A percentile compares a stretch with the other conserved stretches of the same genome.
Conservation (phyloP, 164 flowering plant genomes). For the Euptelea pleiosperma region DNA sequence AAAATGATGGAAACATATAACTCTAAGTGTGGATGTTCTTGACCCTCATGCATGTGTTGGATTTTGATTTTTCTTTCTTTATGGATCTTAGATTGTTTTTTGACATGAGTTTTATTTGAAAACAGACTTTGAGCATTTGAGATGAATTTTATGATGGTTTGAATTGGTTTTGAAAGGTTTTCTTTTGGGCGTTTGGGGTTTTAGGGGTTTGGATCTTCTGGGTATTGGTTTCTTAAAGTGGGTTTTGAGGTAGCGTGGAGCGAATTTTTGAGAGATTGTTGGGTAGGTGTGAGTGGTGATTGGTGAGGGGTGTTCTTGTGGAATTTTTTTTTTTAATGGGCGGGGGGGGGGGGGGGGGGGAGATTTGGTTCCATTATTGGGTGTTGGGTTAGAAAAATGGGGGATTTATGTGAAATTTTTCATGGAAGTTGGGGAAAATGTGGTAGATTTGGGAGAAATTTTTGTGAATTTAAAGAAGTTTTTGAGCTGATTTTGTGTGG, state of each 20-base stretch:
- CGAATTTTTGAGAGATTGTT: not conserved
- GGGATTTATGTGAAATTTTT: not conserved
- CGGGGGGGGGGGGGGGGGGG: no score
- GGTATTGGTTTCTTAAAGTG: slow-evolving; percentile 6
- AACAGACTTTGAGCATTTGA: not conserved
- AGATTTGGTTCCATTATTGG: slow-evolving; percentile 1
- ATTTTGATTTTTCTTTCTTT: slow-evolving; percentile 2
- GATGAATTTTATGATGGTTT: not conserved
- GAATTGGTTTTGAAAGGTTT: not conserved
- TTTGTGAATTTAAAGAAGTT: not conserved
- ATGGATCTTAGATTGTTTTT: not conserved
- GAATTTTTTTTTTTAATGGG: no score
- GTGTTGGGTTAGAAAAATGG: not conserved
- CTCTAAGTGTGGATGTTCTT: no score
- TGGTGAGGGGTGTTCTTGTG: no score
- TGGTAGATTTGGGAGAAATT: not conserved
- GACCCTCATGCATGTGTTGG: slow-evolving; percentile 10
- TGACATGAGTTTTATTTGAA: slow-evolving; percentile 10
- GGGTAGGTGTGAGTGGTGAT: no score
- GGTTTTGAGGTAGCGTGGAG: slow-evolving; percentile 10
- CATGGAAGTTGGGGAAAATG: not conserved
- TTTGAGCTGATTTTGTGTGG: not conserved
- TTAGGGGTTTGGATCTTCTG: slow-evolving; percentile 7
- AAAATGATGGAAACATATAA: no score
- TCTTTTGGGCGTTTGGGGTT: slow-evolving; percentile 3